Base-by-base conservation (phyloP, 169 alveolate genomes). In the Plasmodium berghei region DNA sequence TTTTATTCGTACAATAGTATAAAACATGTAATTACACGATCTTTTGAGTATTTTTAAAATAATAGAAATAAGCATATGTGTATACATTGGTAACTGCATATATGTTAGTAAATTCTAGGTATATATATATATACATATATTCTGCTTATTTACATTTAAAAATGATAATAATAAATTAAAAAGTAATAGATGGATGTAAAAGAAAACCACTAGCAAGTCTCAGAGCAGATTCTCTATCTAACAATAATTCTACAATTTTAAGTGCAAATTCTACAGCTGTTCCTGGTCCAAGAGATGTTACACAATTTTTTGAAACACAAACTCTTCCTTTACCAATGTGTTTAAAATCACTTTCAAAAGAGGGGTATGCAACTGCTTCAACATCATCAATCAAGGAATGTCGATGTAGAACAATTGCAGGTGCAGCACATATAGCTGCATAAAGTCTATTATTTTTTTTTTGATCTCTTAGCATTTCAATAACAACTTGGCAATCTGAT, bases 391-490 rank as follows among this genome's bases (percentile, higher is more conserved):
- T 91, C 66, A 93, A 58, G 52, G 94, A 93, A 20, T 91, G 89
- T 3, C 93, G 94, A 42, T 90, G 94, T 22, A 93, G 61, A 22
- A 93, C 96, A 45, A 92, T 73, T 40, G 92, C 93, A 12, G 96
- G 96, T 10, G 95, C 94, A 20, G 96, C 96, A 67, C 96, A 93
- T 26, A 93, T 93, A 61, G 96, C 96, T 45, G 95, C 96, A 87
- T 93, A 93, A 63, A 86, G 54, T 61, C 95, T 72, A 52, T 91
- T 88, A 67, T 74, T 92, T 4, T 61, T 72, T 87, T 92, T 92
- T 42, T 93, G 96, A 5, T 71, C 94, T 40, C 70, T 87, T 64
- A 93, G 72, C 95, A 93, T 89, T 24, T 62, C 63, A 20, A 93
- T 87, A 67, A 69, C 77, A 6, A 55, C 48, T 24, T 20, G 45